Base-by-base conservation (phyloP, 805 yeast species). In the Kluyveromyces aestuarii region DNA sequence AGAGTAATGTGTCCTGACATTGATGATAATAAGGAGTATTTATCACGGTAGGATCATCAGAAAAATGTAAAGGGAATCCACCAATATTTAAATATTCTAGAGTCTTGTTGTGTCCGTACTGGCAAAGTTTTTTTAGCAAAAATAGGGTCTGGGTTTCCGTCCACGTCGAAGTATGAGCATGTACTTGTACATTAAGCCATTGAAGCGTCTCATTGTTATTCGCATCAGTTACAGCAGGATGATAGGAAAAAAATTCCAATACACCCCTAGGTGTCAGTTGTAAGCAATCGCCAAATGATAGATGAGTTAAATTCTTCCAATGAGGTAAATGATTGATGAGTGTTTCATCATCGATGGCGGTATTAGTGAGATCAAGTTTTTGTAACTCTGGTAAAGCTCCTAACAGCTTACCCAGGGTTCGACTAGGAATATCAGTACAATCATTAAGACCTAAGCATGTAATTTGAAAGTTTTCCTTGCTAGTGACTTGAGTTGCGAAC, bases 331-430 rank as follows among this genome's bases (percentile, higher is more conserved):
- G 58, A 19, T 73, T 67, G 48, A 70, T 63, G 38, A 89, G 71
- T 0, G 79, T 76, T n/a, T 75, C 72, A 4, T 85, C 81, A 1
- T 82, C 80, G 39, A 89, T 77, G 41, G 83, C 80, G 0, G 96
- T 89, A 58, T 87, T 96, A 14, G 86, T 80, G 45, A 90, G 70
- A 62, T 89, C 97, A 30, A 89, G 69, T 52, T 87, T 77, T 53
- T 79, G 77, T 46, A 89, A 67, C 45, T 73, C 76, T 1, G 85
- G 82, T 27, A 90, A 68, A 11, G 86, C 61, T 46, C 73, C 74
- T 25, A 71, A 71, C 8, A 62, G 48, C 46, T 52, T 57, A 17
- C 59, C 56, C 49, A 85, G 77, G 0, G 75, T 74, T n/a, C 71
- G 72, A 6, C 77, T 65, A 4, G 87, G 75, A 37, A 89, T 70